Percentiles rank a stretch among this genome's conserved stretches.
These are phyloP conservation scores for Gautieria morchelliformis DNA, from an alignment of 768 basidiomycete genomes.

Conservation along the genomic window DNA sequence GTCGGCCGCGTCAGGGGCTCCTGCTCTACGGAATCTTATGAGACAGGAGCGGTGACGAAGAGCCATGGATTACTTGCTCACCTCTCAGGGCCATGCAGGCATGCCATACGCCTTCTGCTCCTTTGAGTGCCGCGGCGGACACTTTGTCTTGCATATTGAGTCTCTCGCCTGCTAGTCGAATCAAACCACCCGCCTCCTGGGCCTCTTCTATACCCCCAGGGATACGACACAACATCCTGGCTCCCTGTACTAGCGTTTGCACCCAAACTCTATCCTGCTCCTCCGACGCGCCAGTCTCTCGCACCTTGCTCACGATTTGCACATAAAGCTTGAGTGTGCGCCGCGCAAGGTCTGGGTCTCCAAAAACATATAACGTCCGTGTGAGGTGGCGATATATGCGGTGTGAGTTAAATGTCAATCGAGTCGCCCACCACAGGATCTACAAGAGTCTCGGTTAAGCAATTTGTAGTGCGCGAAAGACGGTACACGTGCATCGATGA, in stretches of 20 bases:
- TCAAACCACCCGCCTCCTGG: conserved; percentile 47
- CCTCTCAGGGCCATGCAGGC: conserved; percentile 64
- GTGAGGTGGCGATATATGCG: conserved; percentile 79
- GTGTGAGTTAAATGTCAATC: conserved; percentile 88
- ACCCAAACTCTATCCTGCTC: conserved; percentile 71
- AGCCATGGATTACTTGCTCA: conserved; percentile 17
- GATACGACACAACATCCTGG: conserved; percentile 61
- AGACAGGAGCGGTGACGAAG: background rate
- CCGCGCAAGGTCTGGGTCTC: conserved; percentile 53
- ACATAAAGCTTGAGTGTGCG: conserved; percentile 75
- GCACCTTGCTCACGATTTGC: conserved; percentile 76
- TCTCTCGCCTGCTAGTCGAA: conserved; percentile 52
- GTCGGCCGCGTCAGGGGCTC: conserved; percentile 51
- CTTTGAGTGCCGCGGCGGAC: conserved; percentile 41
- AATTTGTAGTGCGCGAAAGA: background rate
- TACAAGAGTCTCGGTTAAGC: conserved; percentile 18
- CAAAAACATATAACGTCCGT: conserved; percentile 54
- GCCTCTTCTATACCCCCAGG: conserved; percentile 47
- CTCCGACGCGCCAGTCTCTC: conserved; percentile 45
- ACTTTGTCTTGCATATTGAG: conserved; percentile 29
- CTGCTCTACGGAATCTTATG: conserved; percentile 36
- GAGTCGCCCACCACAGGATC: conserved; percentile 92
- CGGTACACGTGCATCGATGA: conserved; percentile 57
- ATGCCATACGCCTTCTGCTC: conserved; percentile 69
- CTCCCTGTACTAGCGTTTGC: conserved; percentile 66